Evolutionary conservation across 106 monocot genomes (phyloP).

Genomic region (Xerophyta viscosa): DNA sequence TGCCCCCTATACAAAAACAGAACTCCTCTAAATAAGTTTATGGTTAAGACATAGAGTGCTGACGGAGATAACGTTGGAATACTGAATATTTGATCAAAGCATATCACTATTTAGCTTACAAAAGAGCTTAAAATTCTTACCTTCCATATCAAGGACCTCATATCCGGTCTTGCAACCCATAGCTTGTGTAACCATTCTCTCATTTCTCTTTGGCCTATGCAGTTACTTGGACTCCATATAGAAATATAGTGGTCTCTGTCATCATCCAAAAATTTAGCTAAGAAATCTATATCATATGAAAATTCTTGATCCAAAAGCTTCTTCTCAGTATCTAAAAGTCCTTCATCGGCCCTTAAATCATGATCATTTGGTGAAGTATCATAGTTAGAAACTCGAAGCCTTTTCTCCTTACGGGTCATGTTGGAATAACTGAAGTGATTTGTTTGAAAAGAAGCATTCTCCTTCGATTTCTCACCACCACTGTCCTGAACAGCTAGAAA

Average conservation of each 20-base stretch:
- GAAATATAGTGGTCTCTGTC: constrained; percentile 77
- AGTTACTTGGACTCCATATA: constrained; percentile 76
- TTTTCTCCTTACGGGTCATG: constrained; percentile 48
- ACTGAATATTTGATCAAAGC: too few species aligned
- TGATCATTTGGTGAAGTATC: constrained; percentile 9
- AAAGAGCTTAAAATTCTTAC: constrained; percentile 28
- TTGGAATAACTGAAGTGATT: constrained; percentile 34
- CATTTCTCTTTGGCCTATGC: constrained; percentile 87
- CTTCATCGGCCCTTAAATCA: constrained; percentile 9
- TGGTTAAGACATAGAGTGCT: too few species aligned
- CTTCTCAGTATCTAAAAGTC: constrained; percentile 9
- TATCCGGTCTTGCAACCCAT: constrained; percentile 69
- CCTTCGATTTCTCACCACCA: constrained; percentile 11
- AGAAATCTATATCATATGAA: constrained; percentile 73
- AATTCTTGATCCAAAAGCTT: constrained; percentile 31
- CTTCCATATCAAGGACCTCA: constrained; percentile 82
- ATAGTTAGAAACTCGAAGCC: constrained; percentile 22
- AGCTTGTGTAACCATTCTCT: constrained; percentile 85
- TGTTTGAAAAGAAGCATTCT: constrained; percentile 1
- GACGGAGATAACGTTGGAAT: too few species aligned
- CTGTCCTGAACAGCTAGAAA: constrained; percentile 58
- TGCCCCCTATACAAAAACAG: constrained; percentile 54
- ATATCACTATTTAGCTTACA: too few species aligned
- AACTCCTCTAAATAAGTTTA: not conserved
- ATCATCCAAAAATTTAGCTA: constrained; percentile 65